Conservation (phyloP, 805 yeast genomes). For the Candida ponderosae region DNA sequence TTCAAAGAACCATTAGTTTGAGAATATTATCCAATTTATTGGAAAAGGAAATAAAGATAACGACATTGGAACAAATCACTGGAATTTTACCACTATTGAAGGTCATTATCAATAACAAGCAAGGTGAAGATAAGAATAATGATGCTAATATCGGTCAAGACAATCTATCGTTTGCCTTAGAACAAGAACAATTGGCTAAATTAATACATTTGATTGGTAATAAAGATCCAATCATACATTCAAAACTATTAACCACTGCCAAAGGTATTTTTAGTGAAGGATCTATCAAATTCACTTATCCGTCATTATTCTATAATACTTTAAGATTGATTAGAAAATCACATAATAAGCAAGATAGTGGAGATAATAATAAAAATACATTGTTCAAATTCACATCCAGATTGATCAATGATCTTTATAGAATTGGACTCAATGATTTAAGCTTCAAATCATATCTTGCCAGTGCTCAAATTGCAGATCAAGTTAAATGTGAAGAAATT, state of each 20-base stretch:
- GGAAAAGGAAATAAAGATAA: conserved; percentile 26
- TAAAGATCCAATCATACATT: conserved; percentile 35
- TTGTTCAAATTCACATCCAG: conserved; percentile 72
- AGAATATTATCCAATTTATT: conserved; percentile 56
- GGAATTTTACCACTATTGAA: conserved; percentile 52
- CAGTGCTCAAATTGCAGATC: conserved; percentile 76
- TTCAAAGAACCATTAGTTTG: conserved; percentile 51
- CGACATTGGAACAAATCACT: conserved; percentile 39
- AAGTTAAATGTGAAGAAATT: conserved; percentile 58
- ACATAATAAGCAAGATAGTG: conserved; percentile 11
- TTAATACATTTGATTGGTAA: conserved; percentile 56
- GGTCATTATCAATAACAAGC: conserved; percentile 37
- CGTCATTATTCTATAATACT: conserved; percentile 60
- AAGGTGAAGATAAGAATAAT: conserved; percentile 14
- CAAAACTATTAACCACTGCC: conserved; percentile 36
- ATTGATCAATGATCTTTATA: conserved; percentile 58
- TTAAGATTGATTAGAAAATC: conserved; percentile 51
- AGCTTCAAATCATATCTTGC: conserved; percentile 43
- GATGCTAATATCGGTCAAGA: conserved; percentile 12
- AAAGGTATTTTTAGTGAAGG: conserved; percentile 46
- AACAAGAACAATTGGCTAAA: conserved; percentile 61
- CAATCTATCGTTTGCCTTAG: conserved; percentile 29
- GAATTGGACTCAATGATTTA: conserved; percentile 27
- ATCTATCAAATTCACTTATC: conserved; percentile 63
- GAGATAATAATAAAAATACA: conserved; percentile 14